These are phyloP conservation scores for Suillus weaverae DNA, from an alignment of 768 basidiomycete genomes.

Conservation along the genomic window DNA sequence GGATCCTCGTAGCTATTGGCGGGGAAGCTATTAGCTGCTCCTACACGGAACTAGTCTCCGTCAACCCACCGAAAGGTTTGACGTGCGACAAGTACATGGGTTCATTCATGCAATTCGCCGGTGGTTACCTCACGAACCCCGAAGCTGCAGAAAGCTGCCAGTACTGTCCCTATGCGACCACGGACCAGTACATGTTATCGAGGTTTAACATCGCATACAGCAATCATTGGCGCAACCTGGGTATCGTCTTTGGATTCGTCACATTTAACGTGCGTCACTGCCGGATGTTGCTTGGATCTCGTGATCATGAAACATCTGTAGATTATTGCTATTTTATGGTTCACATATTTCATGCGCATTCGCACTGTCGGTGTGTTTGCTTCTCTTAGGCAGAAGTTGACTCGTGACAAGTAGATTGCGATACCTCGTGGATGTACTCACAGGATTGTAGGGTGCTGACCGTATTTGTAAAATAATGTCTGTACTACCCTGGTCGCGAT, in stretches of 20 bases:
- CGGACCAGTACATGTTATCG: constrained; percentile 48
- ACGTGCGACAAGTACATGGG: constrained; percentile 71
- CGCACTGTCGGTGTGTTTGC: not conserved
- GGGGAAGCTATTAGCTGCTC: constrained; percentile 66
- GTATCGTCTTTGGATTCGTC: constrained; percentile 44
- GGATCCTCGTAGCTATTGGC: constrained; percentile 33
- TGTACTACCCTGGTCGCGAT: not conserved
- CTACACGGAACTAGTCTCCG: constrained; percentile 65
- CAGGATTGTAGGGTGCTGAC: not conserved
- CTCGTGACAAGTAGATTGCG: not conserved
- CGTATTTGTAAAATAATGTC: not conserved
- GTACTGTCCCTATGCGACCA: constrained; percentile 68
- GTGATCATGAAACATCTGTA: not conserved
- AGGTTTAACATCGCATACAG: constrained; percentile 61
- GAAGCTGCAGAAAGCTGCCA: constrained; percentile 59
- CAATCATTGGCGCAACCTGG: constrained; percentile 48
- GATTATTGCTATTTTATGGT: not conserved
- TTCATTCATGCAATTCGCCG: constrained; percentile 58
- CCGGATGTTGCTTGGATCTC: not conserved
- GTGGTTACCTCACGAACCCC: constrained; percentile 76
- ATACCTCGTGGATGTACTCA: not conserved
- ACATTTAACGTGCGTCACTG: constrained; percentile 42
- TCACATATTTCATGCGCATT: not conserved
- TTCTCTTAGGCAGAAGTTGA: not conserved
- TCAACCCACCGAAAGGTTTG: constrained; percentile 72